phyloP scores from a whole-genome alignment of 2,329 filamentous ascomycete species.

The Exophiala viscosa region DNA sequence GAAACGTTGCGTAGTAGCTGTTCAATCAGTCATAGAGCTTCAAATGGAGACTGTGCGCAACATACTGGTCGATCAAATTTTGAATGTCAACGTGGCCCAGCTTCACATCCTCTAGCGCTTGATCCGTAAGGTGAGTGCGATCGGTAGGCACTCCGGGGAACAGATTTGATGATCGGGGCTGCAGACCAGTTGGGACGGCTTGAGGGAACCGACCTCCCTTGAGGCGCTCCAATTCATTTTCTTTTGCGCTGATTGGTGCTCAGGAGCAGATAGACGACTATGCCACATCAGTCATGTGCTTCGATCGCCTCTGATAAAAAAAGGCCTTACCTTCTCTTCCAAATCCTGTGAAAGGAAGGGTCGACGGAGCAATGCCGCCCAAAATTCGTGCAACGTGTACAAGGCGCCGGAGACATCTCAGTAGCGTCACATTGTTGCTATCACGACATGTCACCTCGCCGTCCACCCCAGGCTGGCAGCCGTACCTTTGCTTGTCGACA shows the following conservation, averaged over 20 bases:
- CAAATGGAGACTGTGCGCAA: not conserved
- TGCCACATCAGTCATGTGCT: too few relatives aligned
- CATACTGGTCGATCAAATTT: not conserved
- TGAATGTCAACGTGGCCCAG: not conserved
- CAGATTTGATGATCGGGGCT: too few relatives aligned
- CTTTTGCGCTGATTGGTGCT: not conserved
- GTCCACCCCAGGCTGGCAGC: too few relatives aligned
- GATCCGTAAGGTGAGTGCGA: not conserved
- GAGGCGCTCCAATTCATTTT: not conserved
- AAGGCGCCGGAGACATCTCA: not conserved
- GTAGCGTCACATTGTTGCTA: constrained; percentile 1
- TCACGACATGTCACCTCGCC: too few relatives aligned
- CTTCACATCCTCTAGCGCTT: not conserved
- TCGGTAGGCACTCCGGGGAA: not conserved
- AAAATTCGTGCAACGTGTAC: not conserved
- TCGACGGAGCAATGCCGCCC: not conserved
- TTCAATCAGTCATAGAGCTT: too few relatives aligned
- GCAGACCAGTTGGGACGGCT: too few relatives aligned
- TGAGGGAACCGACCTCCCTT: not conserved
- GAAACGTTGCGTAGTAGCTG: not conserved
- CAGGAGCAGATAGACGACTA: not conserved
- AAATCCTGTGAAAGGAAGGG: not conserved
- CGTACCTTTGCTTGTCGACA: not conserved
- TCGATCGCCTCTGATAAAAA: not conserved
- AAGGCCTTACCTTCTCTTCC: not conserved